Conservation (phyloP, 148 eudicot genomes). For the Arbutus unedo region DNA sequence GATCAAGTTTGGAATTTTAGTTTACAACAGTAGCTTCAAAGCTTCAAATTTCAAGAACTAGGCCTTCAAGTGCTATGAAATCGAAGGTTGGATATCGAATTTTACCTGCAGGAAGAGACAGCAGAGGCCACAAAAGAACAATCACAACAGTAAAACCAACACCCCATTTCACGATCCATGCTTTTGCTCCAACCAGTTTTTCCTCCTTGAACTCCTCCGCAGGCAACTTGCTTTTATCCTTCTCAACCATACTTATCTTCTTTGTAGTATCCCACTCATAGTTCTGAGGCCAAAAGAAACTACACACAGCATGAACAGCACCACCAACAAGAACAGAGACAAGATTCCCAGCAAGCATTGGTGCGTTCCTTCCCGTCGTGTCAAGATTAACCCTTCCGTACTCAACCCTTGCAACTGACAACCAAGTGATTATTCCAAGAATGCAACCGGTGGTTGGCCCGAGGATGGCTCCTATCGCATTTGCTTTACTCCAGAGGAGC, state of each 20-base stretch:
- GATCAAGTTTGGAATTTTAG: not conserved
- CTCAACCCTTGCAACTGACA: conserved; percentile 56
- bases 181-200: conserved; percentile 60
- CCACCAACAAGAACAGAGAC: conserved; percentile 86
- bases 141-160: conserved; percentile 78
- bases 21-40: not conserved
- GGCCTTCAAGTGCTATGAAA: not conserved
- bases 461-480: conserved; percentile 68
- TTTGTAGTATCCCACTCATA: conserved; percentile 92
- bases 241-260: conserved; percentile 84
- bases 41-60: not conserved
- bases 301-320: conserved; percentile 66
- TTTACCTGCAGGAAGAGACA: conserved; percentile 91
- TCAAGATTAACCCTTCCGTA: conserved; percentile 83
- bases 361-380: conserved; percentile 84
- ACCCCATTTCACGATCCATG: conserved; percentile 96
- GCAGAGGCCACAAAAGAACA: conserved; percentile 74
- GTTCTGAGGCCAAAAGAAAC: conserved; percentile 71
- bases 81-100: not conserved
- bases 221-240: conserved; percentile 60
- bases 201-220: conserved; percentile 72
- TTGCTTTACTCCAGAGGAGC: conserved; percentile 93
- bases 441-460: conserved; percentile 64
- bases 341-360: conserved; percentile 89
- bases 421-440: conserved; percentile 72